Base-by-base conservation (phyloP, 208 protist species). In the Trypanosoma lewisi region DNA sequence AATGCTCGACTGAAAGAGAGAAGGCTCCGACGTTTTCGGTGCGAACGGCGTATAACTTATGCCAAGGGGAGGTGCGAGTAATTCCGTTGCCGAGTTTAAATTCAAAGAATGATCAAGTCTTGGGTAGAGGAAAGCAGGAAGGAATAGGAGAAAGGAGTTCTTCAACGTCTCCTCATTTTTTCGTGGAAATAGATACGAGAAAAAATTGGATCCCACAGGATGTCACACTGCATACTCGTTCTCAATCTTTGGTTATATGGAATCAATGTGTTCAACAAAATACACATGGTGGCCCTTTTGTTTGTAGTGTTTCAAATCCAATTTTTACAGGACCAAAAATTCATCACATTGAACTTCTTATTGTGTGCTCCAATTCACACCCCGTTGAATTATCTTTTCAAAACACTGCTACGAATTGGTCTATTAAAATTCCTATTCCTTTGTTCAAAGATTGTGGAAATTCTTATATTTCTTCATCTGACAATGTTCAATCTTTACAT, bases 261-360 rank as follows among this genome's bases (percentile, higher is more conserved):
- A 31, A 37, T 14, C 39, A 19, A 27, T 67, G 30, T 58, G 64
- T 75, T 2, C 31, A 41, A 48, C 62, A 78, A 52, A 62, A 70
- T 34, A 27, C 50, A 42, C 41, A 62, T 53, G 62, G 45, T 52
- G 42, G 49, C 4, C 47, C 55, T 49, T 73, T 19, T 48, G 42
- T 42, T 34, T 78, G 77, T 52, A 59, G 42, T 23, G 68, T 78
- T 17, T 36, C 52, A 2, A 56, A 64, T 25, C 82, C 85, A 36
- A 52, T 63, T 45, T 77, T 92, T 57, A 69, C 64, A 5, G 53
- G 57, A 7, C 27, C 45, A 25, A 79, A 85, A 51, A 54, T 73
- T 19, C 85, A 92, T 59, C 58, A 79, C n/a, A 67, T 92, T 30
- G 58, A 81, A 25, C 45, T 92, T 52, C 69, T 64, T 16, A 56